phyloP scores from a whole-genome alignment of 768 basidiomycete species.

The Serendipita indica region DNA sequence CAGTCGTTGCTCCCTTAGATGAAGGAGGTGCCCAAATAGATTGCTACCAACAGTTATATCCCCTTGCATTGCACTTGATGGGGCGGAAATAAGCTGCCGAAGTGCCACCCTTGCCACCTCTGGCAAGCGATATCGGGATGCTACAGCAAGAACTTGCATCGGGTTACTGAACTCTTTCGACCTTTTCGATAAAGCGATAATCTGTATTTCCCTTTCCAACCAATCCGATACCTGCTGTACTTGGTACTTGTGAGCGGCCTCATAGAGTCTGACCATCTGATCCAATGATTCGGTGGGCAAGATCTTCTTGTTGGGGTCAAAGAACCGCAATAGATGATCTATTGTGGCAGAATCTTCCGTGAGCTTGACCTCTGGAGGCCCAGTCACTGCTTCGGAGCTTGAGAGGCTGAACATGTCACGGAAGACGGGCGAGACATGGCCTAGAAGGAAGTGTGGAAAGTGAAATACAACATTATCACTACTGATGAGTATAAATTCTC shows the following conservation, averaged over 20 bases:
- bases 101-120: too few species aligned
- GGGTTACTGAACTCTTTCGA: too few species aligned
- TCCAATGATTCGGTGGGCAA: neutral
- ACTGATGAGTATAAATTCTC: neutral
- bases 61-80: too few species aligned
- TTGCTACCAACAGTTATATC: too few species aligned
- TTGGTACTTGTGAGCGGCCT: neutral
- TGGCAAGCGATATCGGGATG: too few species aligned
- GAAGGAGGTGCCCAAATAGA: too few species aligned
- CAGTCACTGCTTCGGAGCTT: neutral
- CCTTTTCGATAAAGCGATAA: too few species aligned
- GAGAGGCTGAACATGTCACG: neutral
- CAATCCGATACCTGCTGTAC: neutral
- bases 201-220: neutral
- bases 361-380: neutral
- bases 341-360: neutral
- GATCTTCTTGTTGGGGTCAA: neutral
- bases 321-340: neutral
- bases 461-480: neutral
- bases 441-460: neutral
- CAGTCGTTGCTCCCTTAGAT: too few species aligned
- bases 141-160: too few species aligned
- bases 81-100: too few species aligned
- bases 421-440: neutral
- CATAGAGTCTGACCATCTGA: neutral